A percentile compares a stretch with the other conserved stretches of the same genome.
Evolutionary conservation across 177 flowering plant genomes (phyloP).

Genomic region (Telopea speciosissima): DNA sequence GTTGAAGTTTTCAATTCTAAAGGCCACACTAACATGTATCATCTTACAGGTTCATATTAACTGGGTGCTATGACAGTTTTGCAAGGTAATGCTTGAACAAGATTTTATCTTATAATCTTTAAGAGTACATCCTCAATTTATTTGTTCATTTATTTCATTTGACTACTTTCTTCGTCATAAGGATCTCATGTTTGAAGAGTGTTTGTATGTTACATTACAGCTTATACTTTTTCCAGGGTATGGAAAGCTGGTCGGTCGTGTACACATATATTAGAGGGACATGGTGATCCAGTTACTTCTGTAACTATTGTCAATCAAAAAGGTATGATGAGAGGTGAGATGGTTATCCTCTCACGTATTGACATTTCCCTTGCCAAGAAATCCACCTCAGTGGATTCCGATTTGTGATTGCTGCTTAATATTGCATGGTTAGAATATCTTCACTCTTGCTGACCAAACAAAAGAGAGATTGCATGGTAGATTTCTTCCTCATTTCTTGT

Average conservation of each 20-base stretch:
- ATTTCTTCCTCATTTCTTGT: too few relatives aligned
- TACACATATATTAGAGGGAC: constrained; percentile 79
- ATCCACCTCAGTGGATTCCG: background rate
- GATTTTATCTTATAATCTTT: background rate
- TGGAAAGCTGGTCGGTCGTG: constrained; percentile 80
- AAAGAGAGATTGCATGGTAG: too few relatives aligned
- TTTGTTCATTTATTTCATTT: background rate
- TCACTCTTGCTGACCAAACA: too few relatives aligned
- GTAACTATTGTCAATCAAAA: constrained; percentile 44
- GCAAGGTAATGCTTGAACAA: constrained; percentile 49
- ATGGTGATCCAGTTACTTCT: constrained; percentile 62
- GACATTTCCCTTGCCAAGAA: background rate
- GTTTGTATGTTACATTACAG: background rate
- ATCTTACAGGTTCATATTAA: constrained; percentile 68
- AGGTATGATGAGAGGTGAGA: constrained; percentile 34
- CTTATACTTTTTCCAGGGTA: constrained; percentile 34
- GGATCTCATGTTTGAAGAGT: constrained; percentile 5
- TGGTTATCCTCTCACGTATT: background rate
- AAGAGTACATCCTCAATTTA: background rate
- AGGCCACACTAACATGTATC: constrained; percentile 7
- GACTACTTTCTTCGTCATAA: background rate
- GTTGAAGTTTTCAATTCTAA: background rate
- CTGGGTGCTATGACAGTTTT: constrained; percentile 89
- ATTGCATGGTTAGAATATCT: too few relatives aligned
- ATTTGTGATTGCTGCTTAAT: too few relatives aligned